phyloP scores from a whole-genome alignment of 2,329 filamentous ascomycete genomes.

The Diaporthe sp. region DNA sequence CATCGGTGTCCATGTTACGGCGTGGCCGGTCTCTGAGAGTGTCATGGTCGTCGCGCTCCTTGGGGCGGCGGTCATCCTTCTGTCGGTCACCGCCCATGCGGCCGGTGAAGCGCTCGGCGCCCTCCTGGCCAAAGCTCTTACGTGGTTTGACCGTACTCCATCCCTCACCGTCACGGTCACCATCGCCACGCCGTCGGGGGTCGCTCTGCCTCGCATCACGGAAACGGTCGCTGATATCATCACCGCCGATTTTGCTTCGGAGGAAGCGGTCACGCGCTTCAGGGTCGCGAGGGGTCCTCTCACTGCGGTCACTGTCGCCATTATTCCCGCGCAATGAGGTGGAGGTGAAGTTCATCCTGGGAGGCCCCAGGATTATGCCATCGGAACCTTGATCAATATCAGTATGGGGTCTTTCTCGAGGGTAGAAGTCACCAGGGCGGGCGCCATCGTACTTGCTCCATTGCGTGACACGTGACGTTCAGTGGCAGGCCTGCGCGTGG shows the following conservation, averaged over 20 bases:
- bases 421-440: not conserved
- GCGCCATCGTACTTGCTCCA: constrained; percentile 64
- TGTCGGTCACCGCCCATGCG: constrained; percentile 69
- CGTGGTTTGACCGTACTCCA: constrained; percentile 83
- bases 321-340: constrained; percentile 67
- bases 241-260: constrained; percentile 65
- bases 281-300: constrained; percentile 66
- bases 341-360: constrained; percentile 86
- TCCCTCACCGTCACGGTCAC: constrained; percentile 75
- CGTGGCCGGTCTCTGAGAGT: constrained; percentile 61
- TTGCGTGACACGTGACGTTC: constrained; percentile 71
- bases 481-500: constrained; percentile 64
- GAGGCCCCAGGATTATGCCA: constrained; percentile 88
- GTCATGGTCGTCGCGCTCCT: constrained; percentile 72
- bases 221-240: constrained; percentile 64
- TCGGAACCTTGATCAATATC: constrained; percentile 71
- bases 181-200: constrained; percentile 67
- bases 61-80: constrained; percentile 59
- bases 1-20: constrained; percentile 66
- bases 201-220: constrained; percentile 62
- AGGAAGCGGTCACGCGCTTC: constrained; percentile 73
- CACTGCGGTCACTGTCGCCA: constrained; percentile 63
- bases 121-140: constrained; percentile 80
- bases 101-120: constrained; percentile 78
- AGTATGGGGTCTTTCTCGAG: constrained; percentile 25